Percentiles rank a stretch among this genome's conserved stretches.
These are phyloP conservation scores for Nemophila menziesii DNA, from an alignment of 257 asterid genomes.

Conservation along the genomic window DNA sequence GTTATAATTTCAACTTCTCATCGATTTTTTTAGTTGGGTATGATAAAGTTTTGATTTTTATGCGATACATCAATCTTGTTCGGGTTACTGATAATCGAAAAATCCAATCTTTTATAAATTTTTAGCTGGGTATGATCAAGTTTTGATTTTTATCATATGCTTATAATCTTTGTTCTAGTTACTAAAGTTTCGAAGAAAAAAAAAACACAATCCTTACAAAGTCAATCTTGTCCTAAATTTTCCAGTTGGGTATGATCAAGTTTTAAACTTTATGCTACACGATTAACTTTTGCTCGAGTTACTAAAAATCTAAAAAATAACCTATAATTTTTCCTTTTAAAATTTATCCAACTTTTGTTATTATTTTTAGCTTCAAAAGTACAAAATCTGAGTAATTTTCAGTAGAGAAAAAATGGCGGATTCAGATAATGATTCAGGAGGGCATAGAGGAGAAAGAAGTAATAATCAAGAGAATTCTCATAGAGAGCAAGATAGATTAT, in stretches of 20 bases:
- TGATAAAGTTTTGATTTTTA: neutral
- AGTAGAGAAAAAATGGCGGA: constrained; percentile 40
- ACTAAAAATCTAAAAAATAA: neutral
- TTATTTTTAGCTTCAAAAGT: too few relatives aligned
- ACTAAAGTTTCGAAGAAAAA: neutral
- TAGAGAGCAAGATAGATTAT: constrained; percentile 56
- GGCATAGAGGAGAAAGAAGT: constrained; percentile 30
- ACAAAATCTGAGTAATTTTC: neutral
- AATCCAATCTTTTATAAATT: neutral
- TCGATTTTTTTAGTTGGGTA: neutral
- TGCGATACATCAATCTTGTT: too few relatives aligned
- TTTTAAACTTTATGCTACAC: too few relatives aligned
- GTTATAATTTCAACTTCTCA: too few relatives aligned
- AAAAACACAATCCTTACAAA: too few relatives aligned
- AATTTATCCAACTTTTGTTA: too few relatives aligned
- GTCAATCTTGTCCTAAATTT: too few relatives aligned
- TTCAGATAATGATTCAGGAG: constrained; percentile 83
- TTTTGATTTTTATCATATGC: too few relatives aligned
- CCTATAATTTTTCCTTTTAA: too few relatives aligned
- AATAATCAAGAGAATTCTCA: constrained; percentile 24
- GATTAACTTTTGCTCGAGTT: too few relatives aligned
- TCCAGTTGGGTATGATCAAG: too few relatives aligned
- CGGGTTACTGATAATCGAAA: neutral
- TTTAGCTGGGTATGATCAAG: neutral
- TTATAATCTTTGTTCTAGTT: too few relatives aligned